A percentile compares a stretch with the other conserved stretches of the same genome.
phyloP scores from a whole-genome alignment of 2,329 filamentous ascomycete species.

The Calonectria leucothoes region DNA sequence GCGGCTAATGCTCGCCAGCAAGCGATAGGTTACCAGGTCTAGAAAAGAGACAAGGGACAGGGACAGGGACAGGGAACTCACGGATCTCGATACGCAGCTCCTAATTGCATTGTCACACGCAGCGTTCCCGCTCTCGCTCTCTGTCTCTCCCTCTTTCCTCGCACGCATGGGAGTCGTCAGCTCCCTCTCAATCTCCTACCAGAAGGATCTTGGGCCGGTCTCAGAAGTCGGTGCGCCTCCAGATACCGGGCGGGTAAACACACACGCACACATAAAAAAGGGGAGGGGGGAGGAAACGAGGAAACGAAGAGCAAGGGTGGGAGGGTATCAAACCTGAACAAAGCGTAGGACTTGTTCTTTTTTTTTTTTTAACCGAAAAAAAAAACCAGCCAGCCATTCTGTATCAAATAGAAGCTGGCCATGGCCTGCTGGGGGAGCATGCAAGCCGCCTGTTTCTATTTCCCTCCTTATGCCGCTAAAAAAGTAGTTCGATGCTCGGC shows the following conservation, averaged over 20 bases:
- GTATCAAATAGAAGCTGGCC: neutral
- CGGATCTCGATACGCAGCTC: neutral
- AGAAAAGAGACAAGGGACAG: neutral
- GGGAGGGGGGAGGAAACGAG: neutral
- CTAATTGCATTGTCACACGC: neutral
- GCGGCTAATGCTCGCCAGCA: conserved; percentile 4
- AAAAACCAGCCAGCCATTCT: neutral
- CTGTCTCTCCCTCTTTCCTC: neutral
- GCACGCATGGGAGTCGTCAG: no score
- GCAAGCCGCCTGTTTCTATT: neutral
- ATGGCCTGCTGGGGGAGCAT: neutral
- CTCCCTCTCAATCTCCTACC: neutral
- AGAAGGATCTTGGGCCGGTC: neutral
- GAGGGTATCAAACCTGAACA: no score
- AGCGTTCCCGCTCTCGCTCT: neutral
- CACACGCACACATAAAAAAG: no score
- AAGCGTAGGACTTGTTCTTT: neutral
- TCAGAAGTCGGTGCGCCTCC: neutral
- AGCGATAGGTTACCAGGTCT: neutral
- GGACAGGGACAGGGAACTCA: conserved; percentile 2
- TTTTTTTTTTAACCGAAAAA: neutral
- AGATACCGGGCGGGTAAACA: neutral
- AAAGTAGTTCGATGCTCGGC: neutral
- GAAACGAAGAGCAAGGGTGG: neutral
- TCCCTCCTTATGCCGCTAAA: neutral